Conservation (phyloP, 2,329 filamentous ascomycete species). For the Thelonectria blattea region DNA sequence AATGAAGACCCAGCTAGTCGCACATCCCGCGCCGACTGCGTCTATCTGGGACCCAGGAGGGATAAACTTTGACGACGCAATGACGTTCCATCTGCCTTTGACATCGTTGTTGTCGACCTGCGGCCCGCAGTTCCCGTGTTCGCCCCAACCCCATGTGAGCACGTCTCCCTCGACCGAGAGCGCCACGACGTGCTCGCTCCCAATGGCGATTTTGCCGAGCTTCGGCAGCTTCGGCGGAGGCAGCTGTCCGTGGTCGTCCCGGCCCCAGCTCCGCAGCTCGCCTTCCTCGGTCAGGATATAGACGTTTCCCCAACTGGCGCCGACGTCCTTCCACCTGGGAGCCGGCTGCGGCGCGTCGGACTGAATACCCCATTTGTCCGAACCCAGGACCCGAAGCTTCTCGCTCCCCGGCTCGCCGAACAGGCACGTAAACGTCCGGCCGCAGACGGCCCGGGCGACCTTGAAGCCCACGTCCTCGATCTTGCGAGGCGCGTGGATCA, state of each 20-base stretch:
- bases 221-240: constrained; percentile 66
- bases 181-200: constrained; percentile 89
- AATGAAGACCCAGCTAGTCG: constrained; percentile 77
- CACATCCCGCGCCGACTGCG: constrained; percentile 82
- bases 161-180: constrained; percentile 70
- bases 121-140: constrained; percentile 94
- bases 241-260: constrained; percentile 84
- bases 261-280: constrained; percentile 75
- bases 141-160: constrained; percentile 93
- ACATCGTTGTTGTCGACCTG: constrained; percentile 69
- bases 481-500: constrained; percentile 65
- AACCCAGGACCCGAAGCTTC: constrained; percentile 70
- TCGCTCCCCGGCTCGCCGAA: constrained; percentile 63
- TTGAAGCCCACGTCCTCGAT: constrained; percentile 65
- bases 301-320: constrained; percentile 82
- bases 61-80: constrained; percentile 64
- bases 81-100: constrained; percentile 70
- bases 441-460: constrained; percentile 74
- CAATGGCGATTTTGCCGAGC: constrained; percentile 72
- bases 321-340: constrained; percentile 69
- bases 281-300: constrained; percentile 71
- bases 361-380: constrained; percentile 73
- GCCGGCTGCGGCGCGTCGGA: constrained; percentile 61
- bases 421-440: constrained; percentile 84
- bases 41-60: constrained; percentile 59